Evolutionary conservation across 225 moss, liverwort and hornwort genomes (phyloP).

Genomic region (Marchantia paleacea): DNA sequence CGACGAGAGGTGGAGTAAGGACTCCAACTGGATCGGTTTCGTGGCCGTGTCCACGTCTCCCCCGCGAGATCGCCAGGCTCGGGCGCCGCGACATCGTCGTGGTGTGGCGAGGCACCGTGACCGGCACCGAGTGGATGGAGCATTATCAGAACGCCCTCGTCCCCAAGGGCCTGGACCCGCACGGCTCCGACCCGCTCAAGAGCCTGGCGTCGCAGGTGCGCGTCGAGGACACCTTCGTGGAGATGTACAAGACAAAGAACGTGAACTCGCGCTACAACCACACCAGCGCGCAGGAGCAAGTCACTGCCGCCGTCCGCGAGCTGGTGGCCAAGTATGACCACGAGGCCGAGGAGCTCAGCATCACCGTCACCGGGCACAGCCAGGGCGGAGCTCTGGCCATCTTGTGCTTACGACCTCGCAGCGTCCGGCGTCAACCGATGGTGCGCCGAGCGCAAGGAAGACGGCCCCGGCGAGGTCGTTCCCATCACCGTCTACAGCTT

Average conservation of each 20-base stretch:
- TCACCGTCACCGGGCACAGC: neutral
- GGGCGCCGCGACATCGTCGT: slow-evolving; percentile 4
- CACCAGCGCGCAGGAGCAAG: neutral
- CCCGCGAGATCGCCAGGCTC: neutral
- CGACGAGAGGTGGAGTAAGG: too few relatives aligned
- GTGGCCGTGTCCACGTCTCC: neutral
- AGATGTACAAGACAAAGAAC: neutral
- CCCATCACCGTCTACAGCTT: slow-evolving; percentile 66
- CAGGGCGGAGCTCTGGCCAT: neutral
- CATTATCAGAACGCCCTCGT: too few relatives aligned
- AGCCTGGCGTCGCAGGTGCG: neutral
- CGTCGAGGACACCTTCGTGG: neutral
- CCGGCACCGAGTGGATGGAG: neutral
- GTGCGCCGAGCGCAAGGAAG: too few relatives aligned
- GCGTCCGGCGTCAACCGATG: neutral
- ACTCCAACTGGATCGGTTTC: slow-evolving; percentile 7
- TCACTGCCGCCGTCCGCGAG: neutral
- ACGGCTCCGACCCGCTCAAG: neutral
- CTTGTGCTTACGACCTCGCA: neutral
- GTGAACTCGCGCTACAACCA: neutral
- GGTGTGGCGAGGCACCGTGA: neutral
- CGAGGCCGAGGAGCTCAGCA: neutral
- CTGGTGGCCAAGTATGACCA: neutral
- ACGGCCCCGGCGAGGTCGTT: too few relatives aligned
- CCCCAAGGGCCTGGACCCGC: neutral